Evolutionary conservation across 768 basidiomycete species (phyloP).

Genomic region (Hydnomerulius pinastri): DNA sequence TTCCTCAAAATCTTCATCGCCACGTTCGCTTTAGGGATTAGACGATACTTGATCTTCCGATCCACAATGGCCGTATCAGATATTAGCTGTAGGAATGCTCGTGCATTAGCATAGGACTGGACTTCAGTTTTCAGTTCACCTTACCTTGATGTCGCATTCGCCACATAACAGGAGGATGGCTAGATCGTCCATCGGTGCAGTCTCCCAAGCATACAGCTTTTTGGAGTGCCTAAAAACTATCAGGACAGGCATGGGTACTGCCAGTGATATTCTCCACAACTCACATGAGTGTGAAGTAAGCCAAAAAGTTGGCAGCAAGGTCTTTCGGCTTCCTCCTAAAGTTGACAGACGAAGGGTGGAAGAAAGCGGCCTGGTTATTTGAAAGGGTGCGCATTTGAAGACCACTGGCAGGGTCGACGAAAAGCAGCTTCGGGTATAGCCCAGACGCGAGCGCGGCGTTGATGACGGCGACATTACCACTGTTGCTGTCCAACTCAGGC

Average conservation of each 20-base stretch:
- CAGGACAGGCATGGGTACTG: conserved; percentile 1
- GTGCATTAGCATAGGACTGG: conserved; percentile 1
- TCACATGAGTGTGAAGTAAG: conserved; percentile 89
- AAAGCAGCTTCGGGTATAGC: conserved; percentile 87
- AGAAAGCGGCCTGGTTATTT: conserved; percentile 75
- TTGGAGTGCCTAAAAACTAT: conserved; percentile 77
- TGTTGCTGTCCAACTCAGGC: conserved; percentile 66
- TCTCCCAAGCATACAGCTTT: conserved; percentile 92
- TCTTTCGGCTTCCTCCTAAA: conserved; percentile 68
- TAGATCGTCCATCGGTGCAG: conserved; percentile 82
- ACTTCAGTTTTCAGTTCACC: conserved; percentile 11
- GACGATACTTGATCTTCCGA: conserved; percentile 76
- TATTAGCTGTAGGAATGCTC: conserved; percentile 50
- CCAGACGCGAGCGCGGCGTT: conserved; percentile 85
- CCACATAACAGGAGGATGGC: conserved; percentile 85
- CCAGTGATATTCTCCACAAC: conserved; percentile 16
- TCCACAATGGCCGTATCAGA: conserved; percentile 78
- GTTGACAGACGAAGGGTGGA: conserved; percentile 94
- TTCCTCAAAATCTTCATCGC: conserved; percentile 80
- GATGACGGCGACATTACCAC: conserved; percentile 63
- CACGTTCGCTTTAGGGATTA: conserved; percentile 69
- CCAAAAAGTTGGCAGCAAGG: conserved; percentile 72
- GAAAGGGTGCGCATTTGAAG: conserved; percentile 71
- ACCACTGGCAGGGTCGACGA: conserved; percentile 58
- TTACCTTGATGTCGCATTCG: conserved; percentile 85